phyloP scores from a whole-genome alignment of 306 rosid species.

The Trichosanthes cucumerina region DNA sequence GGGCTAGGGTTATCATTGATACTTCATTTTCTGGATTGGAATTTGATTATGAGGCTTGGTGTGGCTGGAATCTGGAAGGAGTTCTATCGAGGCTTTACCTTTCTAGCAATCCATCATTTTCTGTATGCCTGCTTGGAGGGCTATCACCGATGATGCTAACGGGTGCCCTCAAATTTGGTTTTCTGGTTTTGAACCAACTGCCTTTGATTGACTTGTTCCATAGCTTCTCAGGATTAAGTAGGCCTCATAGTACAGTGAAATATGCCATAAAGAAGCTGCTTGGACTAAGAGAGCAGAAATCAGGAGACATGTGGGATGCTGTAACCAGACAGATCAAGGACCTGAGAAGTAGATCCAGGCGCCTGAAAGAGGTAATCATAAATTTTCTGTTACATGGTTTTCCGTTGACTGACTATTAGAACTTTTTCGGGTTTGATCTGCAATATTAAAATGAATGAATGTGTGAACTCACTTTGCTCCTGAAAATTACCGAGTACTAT shows the following conservation, averaged over 20 bases:
- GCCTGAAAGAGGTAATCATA: slow-evolving; percentile 65
- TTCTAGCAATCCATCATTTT: slow-evolving; percentile 45
- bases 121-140: slow-evolving; percentile 82
- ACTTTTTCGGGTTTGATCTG: background rate
- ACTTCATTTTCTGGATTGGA: slow-evolving; percentile 94
- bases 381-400: background rate
- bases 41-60: slow-evolving; percentile 63
- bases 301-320: slow-evolving; percentile 58
- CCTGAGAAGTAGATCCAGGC: slow-evolving; percentile 51
- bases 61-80: slow-evolving; percentile 70
- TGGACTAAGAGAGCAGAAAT: slow-evolving; percentile 48
- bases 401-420: background rate
- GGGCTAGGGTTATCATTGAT: slow-evolving; percentile 85
- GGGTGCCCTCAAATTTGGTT: slow-evolving; percentile 72
- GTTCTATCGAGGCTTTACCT: slow-evolving; percentile 45
- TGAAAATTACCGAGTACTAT: background rate
- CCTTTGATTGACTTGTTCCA: slow-evolving; percentile 46
- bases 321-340: slow-evolving; percentile 32
- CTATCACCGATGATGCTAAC: slow-evolving; percentile 68
- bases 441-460: background rate
- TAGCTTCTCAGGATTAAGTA: slow-evolving; percentile 71
- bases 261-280: slow-evolving; percentile 81
- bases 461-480: background rate
- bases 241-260: slow-evolving; percentile 78
- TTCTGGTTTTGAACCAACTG: slow-evolving; percentile 58